Conservation (phyloP, 2,329 filamentous ascomycete genomes). For the Zymoseptoria crescenta region DNA sequence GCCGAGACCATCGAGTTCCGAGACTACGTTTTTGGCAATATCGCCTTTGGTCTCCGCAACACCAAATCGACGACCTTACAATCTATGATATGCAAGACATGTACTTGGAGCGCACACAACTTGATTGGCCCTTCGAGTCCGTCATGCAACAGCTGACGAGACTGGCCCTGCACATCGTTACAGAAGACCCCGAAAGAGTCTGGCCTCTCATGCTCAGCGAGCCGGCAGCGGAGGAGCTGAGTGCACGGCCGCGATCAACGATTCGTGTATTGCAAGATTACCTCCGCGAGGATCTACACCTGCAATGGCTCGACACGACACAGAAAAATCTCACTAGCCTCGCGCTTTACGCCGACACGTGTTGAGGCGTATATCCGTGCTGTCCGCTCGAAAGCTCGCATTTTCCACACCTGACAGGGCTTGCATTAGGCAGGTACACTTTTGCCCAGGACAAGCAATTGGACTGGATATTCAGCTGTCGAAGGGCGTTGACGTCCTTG, state of each 20-base stretch:
- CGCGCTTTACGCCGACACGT: conserved; percentile 32
- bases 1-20: neutral
- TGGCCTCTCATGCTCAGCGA: no score
- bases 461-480: conserved; percentile 39
- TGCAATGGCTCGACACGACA: conserved; percentile 20
- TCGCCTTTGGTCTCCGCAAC: neutral
- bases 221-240: no score
- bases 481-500: conserved; percentile 33
- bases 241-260: no score
- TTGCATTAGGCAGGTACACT: conserved; percentile 36
- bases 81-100: conserved; percentile 24
- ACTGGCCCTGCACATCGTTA: conserved; percentile 18
- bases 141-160: conserved; percentile 13
- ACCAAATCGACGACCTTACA: conserved; percentile 5
- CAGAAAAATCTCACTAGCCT: conserved; percentile 28
- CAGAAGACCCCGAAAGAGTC: conserved; percentile 12
- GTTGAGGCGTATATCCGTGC: conserved; percentile 37
- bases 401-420: conserved; percentile 35
- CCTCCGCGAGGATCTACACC: conserved; percentile 18
- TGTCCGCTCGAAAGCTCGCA: conserved; percentile 29
- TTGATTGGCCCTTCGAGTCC: conserved; percentile 13
- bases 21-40: neutral
- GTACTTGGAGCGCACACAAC: conserved; percentile 2
- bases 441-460: conserved; percentile 42
- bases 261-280: conserved; percentile 8